Evolutionary conservation across 2,329 filamentous ascomycete species (phyloP).

Genomic region (Xylariomycetidae sp.): DNA sequence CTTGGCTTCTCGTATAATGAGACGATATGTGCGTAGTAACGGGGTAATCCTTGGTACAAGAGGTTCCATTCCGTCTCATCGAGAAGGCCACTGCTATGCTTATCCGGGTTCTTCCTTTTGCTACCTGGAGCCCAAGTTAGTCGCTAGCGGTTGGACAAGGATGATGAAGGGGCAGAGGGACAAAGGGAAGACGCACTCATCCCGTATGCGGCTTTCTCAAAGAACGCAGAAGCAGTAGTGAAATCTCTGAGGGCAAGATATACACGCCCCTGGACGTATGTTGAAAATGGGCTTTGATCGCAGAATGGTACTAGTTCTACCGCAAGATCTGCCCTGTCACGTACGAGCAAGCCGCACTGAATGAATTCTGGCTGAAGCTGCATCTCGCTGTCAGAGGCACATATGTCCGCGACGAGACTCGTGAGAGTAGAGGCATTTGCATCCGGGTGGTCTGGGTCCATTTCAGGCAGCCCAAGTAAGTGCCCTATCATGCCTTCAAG

Average conservation of each 20-base stretch:
- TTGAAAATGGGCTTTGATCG: constrained; percentile 55
- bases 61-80: constrained; percentile 67
- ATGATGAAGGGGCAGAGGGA: too few species aligned
- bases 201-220: constrained; percentile 76
- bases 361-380: constrained; percentile 55
- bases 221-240: constrained; percentile 65
- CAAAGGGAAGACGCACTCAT: constrained; percentile 68
- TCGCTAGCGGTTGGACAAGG: too few species aligned
- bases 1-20: constrained; percentile 73
- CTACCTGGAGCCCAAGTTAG: constrained; percentile 36
- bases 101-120: constrained; percentile 37
- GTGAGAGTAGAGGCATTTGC: constrained; percentile 49
- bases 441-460: constrained; percentile 33
- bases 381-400: constrained; percentile 58
- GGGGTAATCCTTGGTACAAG: constrained; percentile 66
- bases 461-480: constrained; percentile 55
- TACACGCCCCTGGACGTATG: constrained; percentile 80
- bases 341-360: constrained; percentile 56
- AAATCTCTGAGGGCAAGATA: constrained; percentile 68
- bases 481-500: constrained; percentile 56
- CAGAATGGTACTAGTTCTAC: constrained; percentile 51
- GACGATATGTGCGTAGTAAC: constrained; percentile 83
- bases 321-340: constrained; percentile 54
- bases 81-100: constrained; percentile 61
- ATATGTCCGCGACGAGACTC: constrained; percentile 60